Evolutionary conservation across 257 asterid genomes (phyloP).

Genomic region (Mentha longifolia): DNA sequence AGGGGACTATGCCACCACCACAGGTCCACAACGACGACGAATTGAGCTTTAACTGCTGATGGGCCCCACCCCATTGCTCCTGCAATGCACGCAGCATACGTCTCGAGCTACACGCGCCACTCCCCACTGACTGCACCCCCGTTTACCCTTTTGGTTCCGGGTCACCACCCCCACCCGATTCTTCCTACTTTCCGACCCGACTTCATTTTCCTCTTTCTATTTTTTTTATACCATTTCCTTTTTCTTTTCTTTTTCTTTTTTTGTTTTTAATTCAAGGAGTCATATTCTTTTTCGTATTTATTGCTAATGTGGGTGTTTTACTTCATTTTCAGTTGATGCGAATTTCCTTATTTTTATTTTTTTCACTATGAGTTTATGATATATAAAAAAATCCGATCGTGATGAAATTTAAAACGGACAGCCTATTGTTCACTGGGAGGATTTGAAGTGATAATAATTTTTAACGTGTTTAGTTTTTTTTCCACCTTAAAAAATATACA

Average conservation of each 20-base stretch:
- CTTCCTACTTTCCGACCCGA: slow-evolving; percentile 31
- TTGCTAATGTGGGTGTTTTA: background rate
- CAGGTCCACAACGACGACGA: background rate
- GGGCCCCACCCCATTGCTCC: slow-evolving; percentile 36
- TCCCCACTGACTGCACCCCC: too few species aligned
- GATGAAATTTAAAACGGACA: too few species aligned
- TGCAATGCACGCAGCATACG: background rate
- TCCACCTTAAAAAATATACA: too few species aligned
- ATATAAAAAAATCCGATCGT: too few species aligned
- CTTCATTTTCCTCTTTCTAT: background rate
- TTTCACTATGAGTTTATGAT: too few species aligned
- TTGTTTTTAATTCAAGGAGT: background rate
- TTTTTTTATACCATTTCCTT: too few species aligned
- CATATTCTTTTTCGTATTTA: background rate
- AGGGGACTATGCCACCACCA: slow-evolving; percentile 29
- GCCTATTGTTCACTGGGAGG: too few species aligned
- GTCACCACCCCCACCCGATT: slow-evolving; percentile 31
- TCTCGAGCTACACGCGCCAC: slow-evolving; percentile 51
- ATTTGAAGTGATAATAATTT: too few species aligned
- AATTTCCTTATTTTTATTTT: too few species aligned
- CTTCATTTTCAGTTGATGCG: background rate
- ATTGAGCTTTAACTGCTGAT: slow-evolving; percentile 25
- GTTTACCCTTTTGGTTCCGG: background rate
- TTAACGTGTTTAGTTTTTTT: too few species aligned
- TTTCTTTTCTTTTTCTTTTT: too few species aligned